Conservation (phyloP, 257 asterid genomes). For the Fraxinus americana region DNA sequence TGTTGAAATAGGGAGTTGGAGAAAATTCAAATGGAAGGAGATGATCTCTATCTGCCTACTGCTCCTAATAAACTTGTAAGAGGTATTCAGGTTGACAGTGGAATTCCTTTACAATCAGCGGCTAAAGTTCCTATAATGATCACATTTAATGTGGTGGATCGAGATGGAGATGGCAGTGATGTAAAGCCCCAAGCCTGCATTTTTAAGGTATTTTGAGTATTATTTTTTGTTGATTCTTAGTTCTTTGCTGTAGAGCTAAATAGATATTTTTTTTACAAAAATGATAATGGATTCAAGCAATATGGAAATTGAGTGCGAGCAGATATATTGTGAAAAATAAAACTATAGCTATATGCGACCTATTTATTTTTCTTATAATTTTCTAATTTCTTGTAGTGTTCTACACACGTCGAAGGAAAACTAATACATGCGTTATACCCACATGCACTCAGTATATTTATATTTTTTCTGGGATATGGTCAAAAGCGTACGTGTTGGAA, state of each 20-base stretch:
- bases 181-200: slow-evolving; percentile 98
- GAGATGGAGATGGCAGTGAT: slow-evolving; percentile 74
- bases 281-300: background rate
- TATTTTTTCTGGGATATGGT: background rate
- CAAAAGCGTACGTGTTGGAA: background rate
- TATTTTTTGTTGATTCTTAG: slow-evolving; percentile 8
- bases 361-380: background rate
- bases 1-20: slow-evolving; percentile 77
- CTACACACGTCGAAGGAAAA: background rate
- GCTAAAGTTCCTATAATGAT: slow-evolving; percentile 99
- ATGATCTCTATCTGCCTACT: slow-evolving; percentile 96
- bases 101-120: slow-evolving; percentile 98
- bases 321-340: background rate
- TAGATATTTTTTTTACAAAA: background rate
- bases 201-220: slow-evolving; percentile 65
- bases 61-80: slow-evolving; percentile 85
- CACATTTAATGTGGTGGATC: slow-evolving; percentile 90
- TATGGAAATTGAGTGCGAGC: background rate
- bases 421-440: background rate
- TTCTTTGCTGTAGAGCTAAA: background rate
- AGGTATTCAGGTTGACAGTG: slow-evolving; percentile 93
- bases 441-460: background rate
- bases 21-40: slow-evolving; percentile 84
- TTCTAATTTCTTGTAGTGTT: background rate
- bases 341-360: background rate